Conservation (phyloP, 2,329 filamentous ascomycete genomes). For the Fusarium bulbicola region DNA sequence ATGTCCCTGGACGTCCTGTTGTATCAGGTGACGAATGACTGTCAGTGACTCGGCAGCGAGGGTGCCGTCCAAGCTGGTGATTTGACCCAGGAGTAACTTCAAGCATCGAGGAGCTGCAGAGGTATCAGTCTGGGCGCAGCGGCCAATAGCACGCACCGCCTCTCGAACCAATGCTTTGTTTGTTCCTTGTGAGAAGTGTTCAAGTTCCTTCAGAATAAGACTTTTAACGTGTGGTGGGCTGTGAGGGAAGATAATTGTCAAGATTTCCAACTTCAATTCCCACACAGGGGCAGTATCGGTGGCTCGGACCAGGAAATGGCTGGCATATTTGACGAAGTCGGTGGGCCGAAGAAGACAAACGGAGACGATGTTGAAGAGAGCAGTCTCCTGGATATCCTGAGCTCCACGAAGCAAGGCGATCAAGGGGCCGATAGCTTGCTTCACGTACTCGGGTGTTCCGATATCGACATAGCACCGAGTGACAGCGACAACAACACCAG, state of each 20-base stretch:
- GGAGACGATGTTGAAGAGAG: slow-evolving; percentile 94
- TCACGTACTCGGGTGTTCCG: slow-evolving; percentile 80
- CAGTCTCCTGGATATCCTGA: slow-evolving; percentile 87
- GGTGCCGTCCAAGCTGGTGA: slow-evolving; percentile 86
- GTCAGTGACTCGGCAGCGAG: slow-evolving; percentile 93
- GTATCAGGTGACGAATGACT: slow-evolving; percentile 94
- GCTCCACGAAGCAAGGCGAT: slow-evolving; percentile 85
- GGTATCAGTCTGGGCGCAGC: slow-evolving; percentile 84
- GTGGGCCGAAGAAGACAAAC: slow-evolving; percentile 80
- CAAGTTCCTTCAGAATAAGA: slow-evolving; percentile 89
- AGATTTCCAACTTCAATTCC: slow-evolving; percentile 89
- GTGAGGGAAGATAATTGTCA: slow-evolving; percentile 91
- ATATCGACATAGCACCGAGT: slow-evolving; percentile 86
- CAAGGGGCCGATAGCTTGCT: slow-evolving; percentile 80
- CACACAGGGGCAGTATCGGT: slow-evolving; percentile 84
- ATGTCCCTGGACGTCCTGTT: slow-evolving; percentile 85
- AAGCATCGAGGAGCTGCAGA: slow-evolving; percentile 81
- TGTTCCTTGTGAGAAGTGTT: slow-evolving; percentile 83
- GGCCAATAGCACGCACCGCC: slow-evolving; percentile 89
- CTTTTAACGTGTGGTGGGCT: slow-evolving; percentile 79
- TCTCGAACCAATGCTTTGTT: slow-evolving; percentile 85
- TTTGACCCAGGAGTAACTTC: slow-evolving; percentile 83
- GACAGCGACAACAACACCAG: slow-evolving; percentile 89
- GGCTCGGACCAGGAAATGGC: slow-evolving; percentile 87
- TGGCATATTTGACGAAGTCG: slow-evolving; percentile 87